Evolutionary conservation across 1,139 yeast species (phyloP), one percentile per base, ranked within the genome.

Genomic region (Blastobotrys apis): DNA sequence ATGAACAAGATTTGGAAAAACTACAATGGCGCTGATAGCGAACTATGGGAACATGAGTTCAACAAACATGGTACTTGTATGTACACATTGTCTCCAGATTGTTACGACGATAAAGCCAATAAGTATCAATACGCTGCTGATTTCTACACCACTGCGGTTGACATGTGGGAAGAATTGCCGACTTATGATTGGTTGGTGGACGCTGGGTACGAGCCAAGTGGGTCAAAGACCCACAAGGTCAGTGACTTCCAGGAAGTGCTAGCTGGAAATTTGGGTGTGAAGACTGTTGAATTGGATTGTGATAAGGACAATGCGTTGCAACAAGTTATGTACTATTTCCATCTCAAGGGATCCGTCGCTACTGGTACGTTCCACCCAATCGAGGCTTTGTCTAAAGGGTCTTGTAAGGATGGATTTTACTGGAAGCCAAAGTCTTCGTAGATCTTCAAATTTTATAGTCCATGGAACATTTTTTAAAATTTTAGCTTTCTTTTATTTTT

Each of bases 31-130:
- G 59, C 74, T 47, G 96, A 88, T 60, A 85, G 79, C 49, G 66
- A 74, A 17, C 69, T 92, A 44, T 92, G 98, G 97, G 73, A 78
- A 25, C 97, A 92, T 63, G 98, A 92, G 65, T 92, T 77, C 72
- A 90, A 90, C 69, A 92, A 92, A 64, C 98, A 92, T 60, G 97
- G 92, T 3, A 88, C 97, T 0, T 92, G 97, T 64, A 80, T 88
- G 68, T 76, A 80, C 29, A 88, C 97, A 0, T 69, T 90, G 41
- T 74, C 75, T 43, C 87, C 94, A 3, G 54, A 62, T 1, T 92
- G 97, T 60, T 87, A 86, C 62, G 48, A 55, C 9, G 43, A 47
- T 25, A 64, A 63, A 32, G 62, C 68, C 41, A 63, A 65, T 25
- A 60, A 71, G 45, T 64, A 77, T 56, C 74, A 76, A 58, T 79